Conservation (phyloP, 345 rosid species). For the Bretschneidera sinensis region DNA sequence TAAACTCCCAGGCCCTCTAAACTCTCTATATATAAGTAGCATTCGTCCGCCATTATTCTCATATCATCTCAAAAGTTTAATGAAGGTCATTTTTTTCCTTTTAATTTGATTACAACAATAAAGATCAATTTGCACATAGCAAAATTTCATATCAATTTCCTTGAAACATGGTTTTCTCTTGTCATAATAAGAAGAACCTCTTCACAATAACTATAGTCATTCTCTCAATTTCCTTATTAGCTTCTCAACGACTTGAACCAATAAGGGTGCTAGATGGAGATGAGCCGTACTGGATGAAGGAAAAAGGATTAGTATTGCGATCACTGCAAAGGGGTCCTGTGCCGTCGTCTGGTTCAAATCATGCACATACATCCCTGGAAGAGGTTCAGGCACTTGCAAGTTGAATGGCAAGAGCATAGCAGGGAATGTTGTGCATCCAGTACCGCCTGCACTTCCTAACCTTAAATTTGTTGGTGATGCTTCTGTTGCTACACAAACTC, state of each 20-base stretch:
- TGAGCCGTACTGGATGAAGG: too few species aligned
- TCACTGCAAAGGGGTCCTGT: constrained; percentile 18
- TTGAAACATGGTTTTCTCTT: constrained; percentile 2
- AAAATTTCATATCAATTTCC: too few species aligned
- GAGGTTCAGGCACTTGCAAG: constrained; percentile 17
- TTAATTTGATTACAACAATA: too few species aligned
- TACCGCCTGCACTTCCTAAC: constrained; percentile 17
- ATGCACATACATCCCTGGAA: constrained; percentile 22
- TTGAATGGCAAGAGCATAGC: constrained; percentile 20
- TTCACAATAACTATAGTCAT: too few species aligned
- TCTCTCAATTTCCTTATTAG: too few species aligned
- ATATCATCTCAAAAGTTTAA: too few species aligned
- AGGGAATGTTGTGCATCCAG: constrained; percentile 6
- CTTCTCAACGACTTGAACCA: constrained; percentile 12
- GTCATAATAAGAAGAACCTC: too few species aligned
- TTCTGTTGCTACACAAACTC: constrained; percentile 6
- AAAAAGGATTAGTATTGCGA: constrained; percentile 11
- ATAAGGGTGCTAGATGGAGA: constrained; percentile 17
- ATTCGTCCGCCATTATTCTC: too few species aligned
- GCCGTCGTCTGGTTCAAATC: constrained; percentile 11
- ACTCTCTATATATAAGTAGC: too few species aligned
- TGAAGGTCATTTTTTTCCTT: too few species aligned
- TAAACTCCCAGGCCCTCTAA: too few species aligned
- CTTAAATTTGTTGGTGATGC: constrained; percentile 9
- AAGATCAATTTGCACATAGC: too few species aligned